Conservation (phyloP, 306 rosid genomes). For the Elaeagnus macrophylla region DNA sequence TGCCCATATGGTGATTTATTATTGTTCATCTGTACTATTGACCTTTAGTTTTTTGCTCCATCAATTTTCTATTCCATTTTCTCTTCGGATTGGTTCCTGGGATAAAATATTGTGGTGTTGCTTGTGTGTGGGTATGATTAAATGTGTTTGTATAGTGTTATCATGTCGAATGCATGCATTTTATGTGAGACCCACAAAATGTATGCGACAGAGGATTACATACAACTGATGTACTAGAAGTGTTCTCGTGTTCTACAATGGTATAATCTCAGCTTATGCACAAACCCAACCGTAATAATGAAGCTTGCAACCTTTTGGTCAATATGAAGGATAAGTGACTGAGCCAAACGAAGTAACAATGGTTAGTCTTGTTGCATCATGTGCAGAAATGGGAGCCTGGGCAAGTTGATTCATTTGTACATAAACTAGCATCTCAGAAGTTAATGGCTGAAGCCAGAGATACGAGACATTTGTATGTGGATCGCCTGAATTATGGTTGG, state of each 20-base stretch:
- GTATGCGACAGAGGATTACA: too few relatives aligned
- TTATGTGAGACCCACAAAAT: too few relatives aligned
- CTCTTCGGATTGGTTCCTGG: too few relatives aligned
- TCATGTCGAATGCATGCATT: too few relatives aligned
- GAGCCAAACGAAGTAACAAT: slow-evolving; percentile 46
- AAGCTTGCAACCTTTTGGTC: slow-evolving; percentile 33
- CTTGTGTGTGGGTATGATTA: too few relatives aligned
- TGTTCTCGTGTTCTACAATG: slow-evolving; percentile 50
- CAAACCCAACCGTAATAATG: slow-evolving; percentile 20
- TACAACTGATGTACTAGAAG: slow-evolving; percentile 25
- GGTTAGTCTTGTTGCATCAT: slow-evolving; percentile 37
- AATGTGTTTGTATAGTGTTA: too few relatives aligned
- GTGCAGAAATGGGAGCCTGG: slow-evolving; percentile 38
- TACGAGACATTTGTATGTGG: slow-evolving; percentile 43
- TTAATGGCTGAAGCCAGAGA: slow-evolving; percentile 24
- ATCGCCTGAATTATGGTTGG: slow-evolving; percentile 60
- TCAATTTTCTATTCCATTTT: too few relatives aligned
- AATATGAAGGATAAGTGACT: slow-evolving; percentile 35
- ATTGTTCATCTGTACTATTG: too few relatives aligned
- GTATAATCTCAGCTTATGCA: slow-evolving; percentile 52
- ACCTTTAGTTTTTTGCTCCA: too few relatives aligned
- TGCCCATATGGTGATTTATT: too few relatives aligned
- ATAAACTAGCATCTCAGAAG: slow-evolving; percentile 33
- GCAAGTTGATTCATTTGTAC: slow-evolving; percentile 55
- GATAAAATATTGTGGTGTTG: too few relatives aligned